Evolutionary conservation across 2,329 filamentous ascomycete genomes (phyloP), one percentile per base, ranked within the genome.

Genomic region (Curvularia lunata): DNA sequence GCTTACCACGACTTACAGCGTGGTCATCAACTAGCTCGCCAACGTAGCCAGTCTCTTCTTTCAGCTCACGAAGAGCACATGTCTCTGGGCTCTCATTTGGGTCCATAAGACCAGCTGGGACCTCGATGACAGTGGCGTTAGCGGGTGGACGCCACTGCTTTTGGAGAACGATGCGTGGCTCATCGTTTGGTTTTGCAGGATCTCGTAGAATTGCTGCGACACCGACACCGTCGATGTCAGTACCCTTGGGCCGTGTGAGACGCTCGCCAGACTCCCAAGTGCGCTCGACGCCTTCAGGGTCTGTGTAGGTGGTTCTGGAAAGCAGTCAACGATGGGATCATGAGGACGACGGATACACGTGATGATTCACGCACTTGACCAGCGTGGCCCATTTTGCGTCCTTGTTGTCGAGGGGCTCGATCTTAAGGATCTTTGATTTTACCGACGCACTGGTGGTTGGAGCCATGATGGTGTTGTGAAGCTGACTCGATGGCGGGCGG

Each of bases 181-280:
- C 60, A 6, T 67, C 64, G 27, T 71, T 46, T 8, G 73, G 69
- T 19, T 71, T 67, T 7, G 67, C 61, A 5, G 74, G 70, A 42
- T 75, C 66, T 53, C 74, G 67, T 1, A 92, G 79, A 62, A 92
- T 85, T 41, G 88, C 89, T 16, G 91, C 82, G 56, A 92, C 90
- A 58, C 88, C 88, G 13, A 92, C 88, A 51, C 87, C 89, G 67
- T 92, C 90, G 52, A 91, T 87, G 32, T 85, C 84, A 56, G 82
- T 81, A 62, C 76, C 80, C 54, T 80, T 78, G 12, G 88, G 88
- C 3, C 89, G 84, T 0, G 89, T 91, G 28, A 82, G 83, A n/a
- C 90, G 85, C 75, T 91, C 87, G 16, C 87, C 87, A 0, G 87
- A 89, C 71, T 92, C 89, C 89, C 89, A 92, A 28, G 83, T 85